Evolutionary conservation across 495 filamentous ascomycete genomes (phyloP), one percentile per base, ranked within the genome.

Genomic region (Achaetomiella virescens): DNA sequence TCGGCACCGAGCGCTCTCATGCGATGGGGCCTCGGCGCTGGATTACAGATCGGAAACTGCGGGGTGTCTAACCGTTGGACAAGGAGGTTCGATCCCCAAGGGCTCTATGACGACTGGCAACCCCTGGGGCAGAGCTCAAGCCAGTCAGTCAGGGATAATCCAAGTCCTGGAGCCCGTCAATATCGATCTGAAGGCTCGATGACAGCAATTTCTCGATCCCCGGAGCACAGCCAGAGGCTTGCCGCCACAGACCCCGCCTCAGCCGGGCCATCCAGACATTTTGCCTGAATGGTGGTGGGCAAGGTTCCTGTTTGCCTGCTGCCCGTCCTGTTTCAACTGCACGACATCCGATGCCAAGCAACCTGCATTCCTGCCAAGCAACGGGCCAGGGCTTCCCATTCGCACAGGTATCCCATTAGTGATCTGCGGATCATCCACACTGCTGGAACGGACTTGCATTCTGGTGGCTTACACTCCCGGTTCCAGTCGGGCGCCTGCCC

Each of bases 361-460:
- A 22, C 25, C 9, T 11, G 27, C 31, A 21, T 41, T 15, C 20
- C 18, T 38, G 48, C 48, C 47, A 54, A 58, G 51, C 25, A 35
- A 49, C 22, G 53, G 53, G 58, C 55, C 9, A 22, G 17, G 18
- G 52, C 31, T 4, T 21, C 20, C 46, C 20, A 43, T 59, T 59
- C 50, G 61, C 58, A 47, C 58, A 46, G 45, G 31, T 12, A 46
- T 36, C 21, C 22, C 43, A n/a, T 17, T 43, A 53, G 53, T 14
- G 62, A 61, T 59, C 64, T 50, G 24, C 64, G 54, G 64, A 62
- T 64, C 61, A 64, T 60, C 61, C 64, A 58, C 64, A 62, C 59
- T 36, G 57, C 56, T 59, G 63, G 63, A 54, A 60, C 50, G 42
- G n/a, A 46, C 50, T 17, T n/a, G 38, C 31, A 11, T 52, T 20